These are phyloP conservation scores for Boechera retrofracta DNA, from an alignment of 345 rosid genomes.

Conservation along the genomic window DNA sequence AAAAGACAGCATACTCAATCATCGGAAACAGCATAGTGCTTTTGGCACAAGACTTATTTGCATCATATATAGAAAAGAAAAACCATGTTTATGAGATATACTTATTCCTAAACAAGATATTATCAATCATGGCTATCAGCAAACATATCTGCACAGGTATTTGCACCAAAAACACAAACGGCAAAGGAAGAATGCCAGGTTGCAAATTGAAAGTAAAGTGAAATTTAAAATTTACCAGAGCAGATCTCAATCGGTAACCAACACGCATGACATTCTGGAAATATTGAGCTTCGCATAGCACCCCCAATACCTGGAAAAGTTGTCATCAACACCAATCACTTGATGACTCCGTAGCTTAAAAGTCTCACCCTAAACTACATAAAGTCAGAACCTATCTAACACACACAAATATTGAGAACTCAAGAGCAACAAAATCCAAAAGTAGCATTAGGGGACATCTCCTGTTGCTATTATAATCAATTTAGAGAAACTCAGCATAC, in stretches of 20 bases:
- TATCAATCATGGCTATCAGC: conserved; percentile 12
- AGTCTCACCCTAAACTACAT: conserved; percentile 7
- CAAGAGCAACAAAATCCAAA: conserved; percentile 6
- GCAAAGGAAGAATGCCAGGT: conserved; percentile 21
- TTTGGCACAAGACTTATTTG: conserved; percentile 23
- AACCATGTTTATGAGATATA: conserved; percentile 2
- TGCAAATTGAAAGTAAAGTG: conserved; percentile 2
- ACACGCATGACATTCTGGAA: conserved; percentile 99
- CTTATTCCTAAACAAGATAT: conserved; percentile 20
- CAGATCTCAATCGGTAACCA: conserved; percentile 90
- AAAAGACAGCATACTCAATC: conserved; percentile 2
- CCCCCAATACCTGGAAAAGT: conserved; percentile 76
- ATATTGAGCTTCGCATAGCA: conserved; percentile 93
- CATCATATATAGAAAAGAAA: conserved; percentile 9
- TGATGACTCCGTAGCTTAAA: neutral
- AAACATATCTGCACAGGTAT: neutral
- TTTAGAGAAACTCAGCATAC: conserved; percentile 1
- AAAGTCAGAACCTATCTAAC: conserved; percentile 1
- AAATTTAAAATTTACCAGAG: conserved; percentile 67
- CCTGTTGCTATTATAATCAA: neutral
- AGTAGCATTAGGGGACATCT: conserved; percentile 4
- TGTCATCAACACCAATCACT: conserved; percentile 29
- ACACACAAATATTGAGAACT: neutral
- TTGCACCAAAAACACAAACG: conserved; percentile 16
- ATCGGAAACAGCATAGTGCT: neutral